Conservation (phyloP, 805 yeast genomes). For the Tetrapisispora nanseiensis region DNA sequence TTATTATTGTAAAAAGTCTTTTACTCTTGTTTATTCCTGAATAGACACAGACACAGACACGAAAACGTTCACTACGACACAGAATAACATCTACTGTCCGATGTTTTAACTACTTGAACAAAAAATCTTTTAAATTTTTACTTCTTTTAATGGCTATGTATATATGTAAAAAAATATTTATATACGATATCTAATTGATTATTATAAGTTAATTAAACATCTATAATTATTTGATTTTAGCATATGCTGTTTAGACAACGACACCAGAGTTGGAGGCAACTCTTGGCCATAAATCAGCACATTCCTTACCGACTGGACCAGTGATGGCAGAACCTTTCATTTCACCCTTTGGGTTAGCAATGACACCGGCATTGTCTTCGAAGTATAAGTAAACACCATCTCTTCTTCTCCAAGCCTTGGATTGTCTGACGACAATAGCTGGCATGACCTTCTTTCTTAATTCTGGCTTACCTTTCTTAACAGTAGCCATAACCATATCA, state of each 20-base stretch:
- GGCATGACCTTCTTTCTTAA: constrained; percentile 99
- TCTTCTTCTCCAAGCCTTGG: constrained; percentile 99
- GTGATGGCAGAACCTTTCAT: constrained; percentile 99
- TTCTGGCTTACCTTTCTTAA: constrained; percentile 99
- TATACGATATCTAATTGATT: neutral
- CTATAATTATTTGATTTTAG: constrained; percentile 2
- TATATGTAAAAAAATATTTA: constrained; percentile 3
- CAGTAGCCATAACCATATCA: constrained; percentile 99
- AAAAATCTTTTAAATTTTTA: constrained; percentile 3
- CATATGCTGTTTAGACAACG: constrained; percentile 63
- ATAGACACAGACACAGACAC: too few species aligned
- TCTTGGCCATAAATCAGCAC: constrained; percentile 99
- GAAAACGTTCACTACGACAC: too few species aligned
- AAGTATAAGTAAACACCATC: constrained; percentile 99
- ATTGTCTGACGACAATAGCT: constrained; percentile 98
- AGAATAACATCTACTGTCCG: too few species aligned
- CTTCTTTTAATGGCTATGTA: constrained; percentile 4
- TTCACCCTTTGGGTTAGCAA: constrained; percentile 99
- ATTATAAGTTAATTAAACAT: neutral
- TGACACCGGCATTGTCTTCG: constrained; percentile 99
- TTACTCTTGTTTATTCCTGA: too few species aligned
- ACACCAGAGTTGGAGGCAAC: constrained; percentile 99
- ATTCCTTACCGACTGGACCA: constrained; percentile 99
- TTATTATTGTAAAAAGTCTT: too few species aligned
- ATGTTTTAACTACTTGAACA: too few species aligned